phyloP scores from a whole-genome alignment of 2,329 filamentous ascomycete genomes.

The Onygenales sp. region DNA sequence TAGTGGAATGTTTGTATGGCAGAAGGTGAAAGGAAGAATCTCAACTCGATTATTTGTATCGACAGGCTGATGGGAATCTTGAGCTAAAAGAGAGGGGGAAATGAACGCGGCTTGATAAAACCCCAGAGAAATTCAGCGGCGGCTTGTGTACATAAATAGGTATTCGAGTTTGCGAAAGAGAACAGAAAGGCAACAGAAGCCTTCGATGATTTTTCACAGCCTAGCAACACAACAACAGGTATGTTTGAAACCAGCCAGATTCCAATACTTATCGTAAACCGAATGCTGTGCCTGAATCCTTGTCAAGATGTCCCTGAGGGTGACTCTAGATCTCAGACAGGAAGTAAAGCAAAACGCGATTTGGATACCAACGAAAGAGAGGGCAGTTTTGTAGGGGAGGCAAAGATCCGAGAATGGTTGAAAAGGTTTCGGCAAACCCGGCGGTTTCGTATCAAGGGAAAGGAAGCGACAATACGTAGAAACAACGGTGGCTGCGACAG shows the following conservation, averaged over 20 bases:
- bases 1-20: background rate
- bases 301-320: background rate
- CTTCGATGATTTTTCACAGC: conserved; percentile 2
- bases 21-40: background rate
- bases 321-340: background rate
- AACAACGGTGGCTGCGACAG: background rate
- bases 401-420: background rate
- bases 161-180: conserved; percentile 12
- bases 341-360: background rate
- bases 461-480: background rate
- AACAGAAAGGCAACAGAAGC: conserved; percentile 4
- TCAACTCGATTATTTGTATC: conserved; percentile 3
- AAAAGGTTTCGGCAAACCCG: background rate
- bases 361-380: background rate
- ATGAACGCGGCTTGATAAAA: conserved; percentile 18
- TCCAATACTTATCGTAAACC: background rate
- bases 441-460: background rate
- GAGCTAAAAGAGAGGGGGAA: background rate
- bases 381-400: background rate
- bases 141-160: conserved; percentile 20
- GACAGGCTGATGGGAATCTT: conserved; percentile 1
- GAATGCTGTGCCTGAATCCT: background rate
- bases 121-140: conserved; percentile 16
- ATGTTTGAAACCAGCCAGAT: conserved; percentile 1
- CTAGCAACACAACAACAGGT: conserved; percentile 3